A percentile compares a stretch with the other conserved stretches of the same genome.
phyloP scores from a whole-genome alignment of 1,284 basidiomycete species.

The Macrocystidia cucumis region DNA sequence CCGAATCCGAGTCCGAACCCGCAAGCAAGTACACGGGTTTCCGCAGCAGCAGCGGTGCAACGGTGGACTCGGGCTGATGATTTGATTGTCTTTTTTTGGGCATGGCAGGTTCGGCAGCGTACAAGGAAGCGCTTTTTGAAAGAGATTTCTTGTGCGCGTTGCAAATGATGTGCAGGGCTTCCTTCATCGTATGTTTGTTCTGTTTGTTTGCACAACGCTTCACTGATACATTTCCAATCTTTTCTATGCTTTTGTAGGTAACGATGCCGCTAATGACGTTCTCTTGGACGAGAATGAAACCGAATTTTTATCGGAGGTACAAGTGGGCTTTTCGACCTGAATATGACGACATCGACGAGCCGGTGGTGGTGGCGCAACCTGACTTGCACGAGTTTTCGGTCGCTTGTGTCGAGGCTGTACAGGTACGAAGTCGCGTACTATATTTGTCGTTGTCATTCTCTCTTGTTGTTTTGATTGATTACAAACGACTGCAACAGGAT shows the following conservation, averaged over 20 bases:
- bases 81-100: constrained; percentile 2
- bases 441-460: neutral
- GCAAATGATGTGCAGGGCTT: constrained; percentile 39
- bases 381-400: constrained; percentile 36
- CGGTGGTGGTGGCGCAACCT: constrained; percentile 32
- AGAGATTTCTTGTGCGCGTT: constrained; percentile 43
- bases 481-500: too few relatives aligned
- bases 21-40: too few relatives aligned
- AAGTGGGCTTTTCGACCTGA: constrained; percentile 66
- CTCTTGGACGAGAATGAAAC: constrained; percentile 25
- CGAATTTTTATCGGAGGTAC: constrained; percentile 54
- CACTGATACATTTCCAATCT: neutral
- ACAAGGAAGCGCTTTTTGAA: constrained; percentile 42
- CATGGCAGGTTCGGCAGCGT: constrained; percentile 31
- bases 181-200: constrained; percentile 33
- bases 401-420: constrained; percentile 23
- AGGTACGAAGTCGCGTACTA: constrained; percentile 19
- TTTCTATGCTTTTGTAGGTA: constrained; percentile 17
- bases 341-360: constrained; percentile 35
- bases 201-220: neutral
- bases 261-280: constrained; percentile 27
- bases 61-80: neutral
- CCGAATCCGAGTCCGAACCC: too few relatives aligned
- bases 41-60: too few relatives aligned
- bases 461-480: constrained; percentile 3